Base-by-base conservation (phyloP, 2,329 filamentous ascomycete genomes). In the Cucurbitaria berberidis region DNA sequence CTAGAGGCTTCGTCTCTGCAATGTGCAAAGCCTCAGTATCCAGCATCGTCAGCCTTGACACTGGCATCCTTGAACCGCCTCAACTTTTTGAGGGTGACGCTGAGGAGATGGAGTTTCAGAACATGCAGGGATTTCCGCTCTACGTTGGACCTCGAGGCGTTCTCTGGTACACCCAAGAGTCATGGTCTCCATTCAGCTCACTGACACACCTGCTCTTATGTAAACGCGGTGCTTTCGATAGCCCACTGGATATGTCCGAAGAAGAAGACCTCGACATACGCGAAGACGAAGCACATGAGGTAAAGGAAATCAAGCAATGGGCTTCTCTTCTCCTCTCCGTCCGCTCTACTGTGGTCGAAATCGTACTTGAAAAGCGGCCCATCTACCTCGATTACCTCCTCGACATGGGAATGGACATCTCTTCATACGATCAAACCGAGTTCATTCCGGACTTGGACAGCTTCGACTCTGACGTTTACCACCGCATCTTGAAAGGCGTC, bases 31-130 rank as follows among this genome's bases (percentile, higher is more conserved):
- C 36, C 5, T 51, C 49, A 18, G 49, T 21, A n/a, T 22, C 42
- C 27, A 47, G 18, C 21, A 52, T 52, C 15, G 15, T 36, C 15
- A 52, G 38, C 24, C 49, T 47, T 15, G 49, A 52, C 18, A 30
- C 46, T 19, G 29, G 35, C 22, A 1, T 38, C 4, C 29, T 47
- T 15, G 38, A 47, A 1, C 9, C 21, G 26, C 43, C 49, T 15
- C 26, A 42, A 21, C 6, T 35, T 8, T 32, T 34, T 18, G n/a
- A n/a, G 13, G 36, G n/a, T 15, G 22, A 42, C 16, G 15, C 3
- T 8, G 21, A 16, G 10, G 27, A 30, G 9, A 30, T 30, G 10
- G 27, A 30, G 27, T 3, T 30, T 9, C 7, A 30, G 11, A 11
- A 30, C 3, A 30, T 30, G 27, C 3, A 18, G n/a, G 24, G 15